Conservation (phyloP, 108 stramenopile species). For the Licmophora abbreviata region DNA sequence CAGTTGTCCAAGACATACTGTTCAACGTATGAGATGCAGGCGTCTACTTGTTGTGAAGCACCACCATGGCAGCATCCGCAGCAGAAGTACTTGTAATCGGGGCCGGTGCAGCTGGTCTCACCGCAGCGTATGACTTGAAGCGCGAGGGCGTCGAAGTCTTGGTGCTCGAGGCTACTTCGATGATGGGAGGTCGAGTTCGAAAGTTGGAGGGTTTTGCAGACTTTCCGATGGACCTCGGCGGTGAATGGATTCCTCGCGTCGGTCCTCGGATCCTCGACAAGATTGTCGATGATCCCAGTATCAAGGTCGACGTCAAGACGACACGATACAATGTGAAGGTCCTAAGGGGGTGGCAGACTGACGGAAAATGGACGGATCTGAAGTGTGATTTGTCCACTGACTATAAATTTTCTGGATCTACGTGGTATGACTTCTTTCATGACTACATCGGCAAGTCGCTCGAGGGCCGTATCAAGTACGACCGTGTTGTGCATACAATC, state of each 20-base stretch:
- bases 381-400: neutral
- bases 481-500: neutral
- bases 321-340: neutral
- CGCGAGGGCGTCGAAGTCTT: conserved; percentile 5
- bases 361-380: neutral
- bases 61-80: no score
- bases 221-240: conserved; percentile 20
- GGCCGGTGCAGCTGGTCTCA: conserved; percentile 25
- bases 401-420: no score
- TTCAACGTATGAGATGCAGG: no score
- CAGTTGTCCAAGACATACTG: no score
- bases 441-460: neutral
- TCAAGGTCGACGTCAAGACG: no score
- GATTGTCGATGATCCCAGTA: no score
- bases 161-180: conserved; percentile 15
- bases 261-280: neutral
- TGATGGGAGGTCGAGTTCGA: conserved; percentile 15
- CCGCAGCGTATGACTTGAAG: conserved; percentile 12
- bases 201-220: conserved; percentile 9
- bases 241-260: conserved; percentile 10
- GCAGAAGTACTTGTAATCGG: conserved; percentile 20
- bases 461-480: neutral
- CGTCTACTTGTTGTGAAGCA: no score
- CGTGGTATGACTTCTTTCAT: conserved; percentile 3
- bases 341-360: neutral